A percentile compares a stretch with the other conserved stretches of the same genome.
These are phyloP conservation scores for Lolium rigidum DNA, from an alignment of 176 grass and related monocot species.

Conservation along the genomic window DNA sequence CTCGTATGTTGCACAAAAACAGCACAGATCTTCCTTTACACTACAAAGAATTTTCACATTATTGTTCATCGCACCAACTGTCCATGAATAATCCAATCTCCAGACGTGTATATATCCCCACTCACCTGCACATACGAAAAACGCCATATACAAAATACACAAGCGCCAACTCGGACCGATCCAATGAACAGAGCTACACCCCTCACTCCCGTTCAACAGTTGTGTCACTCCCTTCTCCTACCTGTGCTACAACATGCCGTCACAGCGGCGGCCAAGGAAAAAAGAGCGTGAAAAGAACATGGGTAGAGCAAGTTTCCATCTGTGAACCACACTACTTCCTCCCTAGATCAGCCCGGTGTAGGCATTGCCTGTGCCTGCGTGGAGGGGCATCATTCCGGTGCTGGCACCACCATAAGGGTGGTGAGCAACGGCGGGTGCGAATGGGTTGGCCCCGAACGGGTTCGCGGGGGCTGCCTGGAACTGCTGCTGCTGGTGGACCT, in stretches of 20 bases:
- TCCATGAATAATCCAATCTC: constrained; percentile 42
- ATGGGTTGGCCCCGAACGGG: constrained; percentile 76
- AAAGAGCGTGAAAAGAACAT: not conserved
- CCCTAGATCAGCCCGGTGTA: constrained; percentile 80
- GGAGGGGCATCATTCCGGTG: constrained; percentile 65
- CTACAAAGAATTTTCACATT: constrained; percentile 42
- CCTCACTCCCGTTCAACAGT: not conserved
- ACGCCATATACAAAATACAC: constrained; percentile 31
- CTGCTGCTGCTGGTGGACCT: constrained; percentile 41
- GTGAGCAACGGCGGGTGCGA: constrained; percentile 37
- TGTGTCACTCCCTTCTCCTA: constrained; percentile 3
- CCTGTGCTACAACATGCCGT: constrained; percentile 23
- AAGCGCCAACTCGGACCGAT: not conserved
- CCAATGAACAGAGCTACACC: constrained; percentile 6
- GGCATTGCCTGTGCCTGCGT: constrained; percentile 56
- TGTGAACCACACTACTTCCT: not conserved
- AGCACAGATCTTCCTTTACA: not conserved
- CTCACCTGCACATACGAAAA: constrained; percentile 33
- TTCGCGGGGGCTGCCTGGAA: constrained; percentile 51
- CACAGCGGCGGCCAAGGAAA: not conserved
- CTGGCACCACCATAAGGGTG: constrained; percentile 60
- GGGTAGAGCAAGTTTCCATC: not conserved
- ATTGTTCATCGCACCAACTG: constrained; percentile 12
- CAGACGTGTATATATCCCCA: constrained; percentile 1
- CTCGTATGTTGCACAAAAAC: constrained; percentile 9